These are phyloP conservation scores for Entoloma clypeatum DNA, from an alignment of 1,284 basidiomycete genomes.

Conservation along the genomic window DNA sequence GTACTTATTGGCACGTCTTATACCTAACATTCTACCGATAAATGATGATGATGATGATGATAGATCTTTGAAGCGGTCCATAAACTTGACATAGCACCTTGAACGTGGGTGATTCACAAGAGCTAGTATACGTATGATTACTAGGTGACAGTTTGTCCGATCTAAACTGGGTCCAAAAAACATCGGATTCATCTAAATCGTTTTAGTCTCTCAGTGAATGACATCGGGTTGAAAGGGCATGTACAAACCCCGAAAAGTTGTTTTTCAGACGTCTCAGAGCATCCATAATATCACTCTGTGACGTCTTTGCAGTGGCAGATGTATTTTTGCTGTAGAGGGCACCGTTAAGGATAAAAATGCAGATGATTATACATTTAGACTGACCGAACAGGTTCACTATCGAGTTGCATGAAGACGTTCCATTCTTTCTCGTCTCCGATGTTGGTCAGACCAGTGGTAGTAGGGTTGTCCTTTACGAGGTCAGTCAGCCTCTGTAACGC, in stretches of 20 bases:
- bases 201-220: neutral
- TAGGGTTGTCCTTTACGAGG: constrained; percentile 48
- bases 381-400: constrained; percentile 54
- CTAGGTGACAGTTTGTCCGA: too few relatives aligned
- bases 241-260: constrained; percentile 52
- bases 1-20: too few relatives aligned
- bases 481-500: constrained; percentile 54
- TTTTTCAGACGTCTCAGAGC: constrained; percentile 84
- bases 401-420: constrained; percentile 81
- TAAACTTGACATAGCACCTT: too few relatives aligned
- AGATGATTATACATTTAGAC: constrained; percentile 29
- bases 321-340: too few relatives aligned
- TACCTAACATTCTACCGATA: too few relatives aligned
- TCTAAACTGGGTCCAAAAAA: too few relatives aligned
- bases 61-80: too few relatives aligned
- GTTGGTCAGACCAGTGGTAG: constrained; percentile 76
- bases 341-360: too few relatives aligned
- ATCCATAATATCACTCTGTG: constrained; percentile 65
- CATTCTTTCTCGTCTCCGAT: constrained; percentile 83
- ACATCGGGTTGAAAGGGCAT: neutral
- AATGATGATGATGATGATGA: too few relatives aligned
- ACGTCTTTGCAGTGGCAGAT: constrained; percentile 32
- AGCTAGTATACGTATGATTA: too few relatives aligned
- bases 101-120: too few relatives aligned
- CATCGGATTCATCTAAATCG: neutral